Evolutionary conservation across 805 yeast species (phyloP).

Genomic region (Kuraishia piskuri): DNA sequence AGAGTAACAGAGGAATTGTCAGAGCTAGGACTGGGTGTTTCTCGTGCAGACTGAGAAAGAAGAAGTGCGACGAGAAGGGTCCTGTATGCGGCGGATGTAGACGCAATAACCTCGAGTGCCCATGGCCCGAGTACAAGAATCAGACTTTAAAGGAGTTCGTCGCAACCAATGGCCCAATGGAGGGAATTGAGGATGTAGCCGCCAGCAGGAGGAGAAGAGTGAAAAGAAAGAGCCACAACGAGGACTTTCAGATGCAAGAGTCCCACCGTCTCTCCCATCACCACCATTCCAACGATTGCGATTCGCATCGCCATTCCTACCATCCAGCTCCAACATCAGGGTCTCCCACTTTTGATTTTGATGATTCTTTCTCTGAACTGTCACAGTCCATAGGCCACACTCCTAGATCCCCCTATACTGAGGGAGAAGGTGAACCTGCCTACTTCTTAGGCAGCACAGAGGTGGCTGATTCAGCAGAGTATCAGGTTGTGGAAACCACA

Average conservation of each 20-base stretch:
- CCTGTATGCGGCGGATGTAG: conserved; percentile 6
- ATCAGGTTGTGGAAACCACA: no score
- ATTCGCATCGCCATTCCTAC: no score
- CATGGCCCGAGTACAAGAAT: background rate
- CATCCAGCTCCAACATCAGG: no score
- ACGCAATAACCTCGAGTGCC: background rate
- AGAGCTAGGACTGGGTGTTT: background rate
- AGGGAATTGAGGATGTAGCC: background rate
- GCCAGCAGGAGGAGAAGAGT: background rate
- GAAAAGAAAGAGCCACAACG: no score
- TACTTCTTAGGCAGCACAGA: no score
- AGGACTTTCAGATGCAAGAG: no score
- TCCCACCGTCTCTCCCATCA: no score
- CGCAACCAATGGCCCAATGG: background rate
- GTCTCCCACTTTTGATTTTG: background rate
- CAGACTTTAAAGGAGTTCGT: background rate
- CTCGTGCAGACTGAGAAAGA: conserved; percentile 4
- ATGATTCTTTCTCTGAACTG: background rate
- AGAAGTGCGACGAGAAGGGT: conserved; percentile 7
- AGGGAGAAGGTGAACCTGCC: no score
- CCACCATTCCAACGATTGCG: no score
- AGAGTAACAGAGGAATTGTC: background rate
- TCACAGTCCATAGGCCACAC: background rate
- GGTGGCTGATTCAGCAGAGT: no score
- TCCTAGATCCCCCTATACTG: no score